Conservation (phyloP, 2,329 filamentous ascomycete genomes). For the Pseudopithomyces chartarum region DNA sequence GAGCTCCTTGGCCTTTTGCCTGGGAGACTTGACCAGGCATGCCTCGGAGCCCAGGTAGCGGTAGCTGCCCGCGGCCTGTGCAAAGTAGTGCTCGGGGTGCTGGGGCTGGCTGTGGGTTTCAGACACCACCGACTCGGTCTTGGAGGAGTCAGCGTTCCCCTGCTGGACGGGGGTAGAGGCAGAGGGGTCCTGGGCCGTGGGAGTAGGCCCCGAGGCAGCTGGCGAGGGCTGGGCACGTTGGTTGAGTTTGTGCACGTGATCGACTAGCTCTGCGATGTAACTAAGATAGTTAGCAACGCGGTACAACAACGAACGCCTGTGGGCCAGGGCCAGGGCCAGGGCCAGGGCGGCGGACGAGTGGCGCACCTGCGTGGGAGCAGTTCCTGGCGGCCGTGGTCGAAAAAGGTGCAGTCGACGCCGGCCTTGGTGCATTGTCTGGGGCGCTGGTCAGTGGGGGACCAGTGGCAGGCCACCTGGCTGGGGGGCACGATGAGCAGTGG, state of each 20-base stretch:
- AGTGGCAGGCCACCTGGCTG: too few relatives aligned
- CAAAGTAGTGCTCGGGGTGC: conserved; percentile 42
- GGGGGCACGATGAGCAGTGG: background rate
- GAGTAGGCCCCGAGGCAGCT: conserved; percentile 18
- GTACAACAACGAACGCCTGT: background rate
- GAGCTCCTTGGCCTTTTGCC: conserved; percentile 24
- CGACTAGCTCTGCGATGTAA: conserved; percentile 42
- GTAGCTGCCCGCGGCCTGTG: conserved; percentile 37
- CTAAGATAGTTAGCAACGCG: conserved; percentile 23
- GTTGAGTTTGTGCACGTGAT: conserved; percentile 39
- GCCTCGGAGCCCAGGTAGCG: conserved; percentile 42
- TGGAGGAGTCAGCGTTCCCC: conserved; percentile 8
- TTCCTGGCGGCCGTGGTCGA: conserved; percentile 40
- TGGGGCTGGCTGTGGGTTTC: conserved; percentile 18
- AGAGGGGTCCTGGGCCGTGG: conserved; percentile 16
- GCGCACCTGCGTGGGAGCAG: conserved; percentile 36
- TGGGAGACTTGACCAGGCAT: conserved; percentile 38
- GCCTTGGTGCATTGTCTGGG: conserved; percentile 45
- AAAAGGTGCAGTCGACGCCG: conserved; percentile 41
- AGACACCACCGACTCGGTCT: conserved; percentile 20
- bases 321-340: too few relatives aligned
- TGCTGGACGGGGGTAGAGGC: background rate
- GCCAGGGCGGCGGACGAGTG: background rate
- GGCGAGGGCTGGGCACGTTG: conserved; percentile 25
- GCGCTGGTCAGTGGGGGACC: conserved; percentile 15